Evolutionary conservation across 2,329 filamentous ascomycete species (phyloP).

Genomic region (Diaporthe vaccinii): DNA sequence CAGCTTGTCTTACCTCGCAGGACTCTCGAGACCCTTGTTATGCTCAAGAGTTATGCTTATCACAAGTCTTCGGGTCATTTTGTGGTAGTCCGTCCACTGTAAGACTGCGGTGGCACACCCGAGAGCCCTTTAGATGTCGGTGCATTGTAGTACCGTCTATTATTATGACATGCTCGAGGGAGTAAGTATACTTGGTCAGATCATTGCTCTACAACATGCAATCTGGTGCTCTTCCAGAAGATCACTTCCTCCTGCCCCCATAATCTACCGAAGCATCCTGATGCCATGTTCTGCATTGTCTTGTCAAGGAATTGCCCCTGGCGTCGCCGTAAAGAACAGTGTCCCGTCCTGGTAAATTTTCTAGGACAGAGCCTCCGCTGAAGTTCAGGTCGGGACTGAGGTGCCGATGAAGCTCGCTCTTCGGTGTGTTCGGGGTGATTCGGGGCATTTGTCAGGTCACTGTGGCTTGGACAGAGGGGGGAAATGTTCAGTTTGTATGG

Average conservation of each 20-base stretch:
- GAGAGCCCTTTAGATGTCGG: not conserved
- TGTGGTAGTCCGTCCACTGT: conserved; percentile 10
- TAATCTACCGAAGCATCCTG: too few species aligned
- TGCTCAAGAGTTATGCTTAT: conserved; percentile 15
- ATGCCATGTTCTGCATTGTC: not conserved
- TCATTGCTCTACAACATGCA: not conserved
- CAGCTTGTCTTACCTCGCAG: not conserved
- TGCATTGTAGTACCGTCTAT: not conserved
- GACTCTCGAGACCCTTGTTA: conserved; percentile 7
- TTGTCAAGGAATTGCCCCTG: too few species aligned
- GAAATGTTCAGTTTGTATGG: not conserved
- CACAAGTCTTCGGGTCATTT: conserved; percentile 3
- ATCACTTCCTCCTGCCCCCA: too few species aligned
- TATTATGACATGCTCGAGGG: not conserved
- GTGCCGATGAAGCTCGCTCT: conserved; percentile 14
- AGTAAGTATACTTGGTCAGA: not conserved
- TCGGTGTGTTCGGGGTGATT: conserved; percentile 9
- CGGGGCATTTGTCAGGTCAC: conserved; percentile 29
- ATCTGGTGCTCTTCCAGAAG: not conserved
- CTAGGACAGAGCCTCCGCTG: not conserved
- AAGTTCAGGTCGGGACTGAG: not conserved
- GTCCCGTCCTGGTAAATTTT: not conserved
- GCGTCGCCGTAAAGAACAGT: not conserved
- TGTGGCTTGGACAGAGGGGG: conserved; percentile 25
- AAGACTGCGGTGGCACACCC: not conserved